Conservation (phyloP, 495 filamentous ascomycete species). For the Penicillium odoratum region DNA sequence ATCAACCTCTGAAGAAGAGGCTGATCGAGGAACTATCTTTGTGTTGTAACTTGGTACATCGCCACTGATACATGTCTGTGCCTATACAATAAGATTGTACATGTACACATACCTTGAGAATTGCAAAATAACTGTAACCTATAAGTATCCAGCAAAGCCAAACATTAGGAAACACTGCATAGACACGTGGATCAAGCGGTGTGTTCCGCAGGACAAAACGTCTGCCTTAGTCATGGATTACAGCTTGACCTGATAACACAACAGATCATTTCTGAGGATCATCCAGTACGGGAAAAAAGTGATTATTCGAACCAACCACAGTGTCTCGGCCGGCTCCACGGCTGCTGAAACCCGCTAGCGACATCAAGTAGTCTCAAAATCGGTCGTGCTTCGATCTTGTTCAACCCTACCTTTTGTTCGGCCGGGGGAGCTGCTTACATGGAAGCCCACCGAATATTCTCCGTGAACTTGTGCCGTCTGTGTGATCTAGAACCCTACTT, state of each 20-base stretch:
- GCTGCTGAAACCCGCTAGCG: constrained; percentile 23
- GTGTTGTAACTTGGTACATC: not conserved
- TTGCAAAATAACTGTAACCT: not conserved
- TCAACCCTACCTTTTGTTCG: constrained; percentile 12
- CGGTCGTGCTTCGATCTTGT: constrained; percentile 23
- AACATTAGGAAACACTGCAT: too few species aligned
- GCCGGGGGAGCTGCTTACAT: constrained; percentile 6
- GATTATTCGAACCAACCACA: constrained; percentile 18
- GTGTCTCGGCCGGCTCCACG: constrained; percentile 9
- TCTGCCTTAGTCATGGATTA: constrained; percentile 18
- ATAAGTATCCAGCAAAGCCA: not conserved
- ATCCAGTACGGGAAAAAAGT: constrained; percentile 14
- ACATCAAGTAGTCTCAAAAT: constrained; percentile 20
- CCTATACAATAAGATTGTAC: not conserved
- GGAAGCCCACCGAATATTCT: constrained; percentile 26
- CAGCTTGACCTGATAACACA: constrained; percentile 16
- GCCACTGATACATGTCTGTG: not conserved
- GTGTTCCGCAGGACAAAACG: constrained; percentile 15
- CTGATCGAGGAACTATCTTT: not conserved
- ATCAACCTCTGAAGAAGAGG: not conserved
- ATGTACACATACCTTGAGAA: not conserved
- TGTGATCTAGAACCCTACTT: constrained; percentile 17
- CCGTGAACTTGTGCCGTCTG: constrained; percentile 3
- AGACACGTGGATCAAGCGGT: constrained; percentile 26
- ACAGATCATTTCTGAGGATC: constrained; percentile 16